Conservation (phyloP, 257 asterid species). For the Prunella vulgaris region DNA sequence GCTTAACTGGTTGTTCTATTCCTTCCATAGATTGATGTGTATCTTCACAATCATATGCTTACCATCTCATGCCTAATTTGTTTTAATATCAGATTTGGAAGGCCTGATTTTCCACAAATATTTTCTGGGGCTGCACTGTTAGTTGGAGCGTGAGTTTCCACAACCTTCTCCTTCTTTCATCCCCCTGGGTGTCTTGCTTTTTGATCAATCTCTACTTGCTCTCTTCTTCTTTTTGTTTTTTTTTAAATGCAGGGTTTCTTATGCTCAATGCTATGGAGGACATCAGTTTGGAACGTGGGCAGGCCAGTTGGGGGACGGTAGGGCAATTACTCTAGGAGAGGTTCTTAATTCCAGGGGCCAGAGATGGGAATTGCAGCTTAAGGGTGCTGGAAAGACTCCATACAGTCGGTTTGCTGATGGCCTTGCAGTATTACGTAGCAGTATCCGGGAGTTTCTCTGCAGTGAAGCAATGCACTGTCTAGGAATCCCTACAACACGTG, state of each 20-base stretch:
- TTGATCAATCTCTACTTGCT: neutral
- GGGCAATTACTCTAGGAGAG: slow-evolving; percentile 97
- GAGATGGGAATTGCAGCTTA: slow-evolving; percentile 97
- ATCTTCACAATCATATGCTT: slow-evolving; percentile 13
- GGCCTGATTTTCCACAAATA: slow-evolving; percentile 75
- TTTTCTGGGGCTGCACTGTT: slow-evolving; percentile 73
- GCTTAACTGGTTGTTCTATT: neutral
- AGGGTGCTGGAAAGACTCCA: slow-evolving; percentile 97
- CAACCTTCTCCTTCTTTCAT: neutral
- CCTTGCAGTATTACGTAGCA: slow-evolving; percentile 93
- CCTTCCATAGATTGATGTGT: slow-evolving; percentile 9
- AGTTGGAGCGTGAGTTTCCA: slow-evolving; percentile 64
- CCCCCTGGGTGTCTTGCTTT: neutral
- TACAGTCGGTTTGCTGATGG: slow-evolving; percentile 99
- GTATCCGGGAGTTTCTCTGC: slow-evolving; percentile 94
- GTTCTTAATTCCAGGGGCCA: slow-evolving; percentile 59
- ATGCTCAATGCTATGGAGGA: slow-evolving; percentile 98
- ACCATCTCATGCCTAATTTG: slow-evolving; percentile 19
- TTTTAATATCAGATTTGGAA: slow-evolving; percentile 64
- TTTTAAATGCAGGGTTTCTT: slow-evolving; percentile 51
- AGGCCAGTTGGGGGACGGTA: slow-evolving; percentile 97
- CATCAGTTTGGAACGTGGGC: slow-evolving; percentile 99
- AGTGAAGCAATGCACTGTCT: slow-evolving; percentile 97
- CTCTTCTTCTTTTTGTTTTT: neutral
- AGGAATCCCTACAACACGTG: slow-evolving; percentile 98